Evolutionary conservation across 305 asterid genomes (phyloP).

Genomic region (Solanum chacoense): DNA sequence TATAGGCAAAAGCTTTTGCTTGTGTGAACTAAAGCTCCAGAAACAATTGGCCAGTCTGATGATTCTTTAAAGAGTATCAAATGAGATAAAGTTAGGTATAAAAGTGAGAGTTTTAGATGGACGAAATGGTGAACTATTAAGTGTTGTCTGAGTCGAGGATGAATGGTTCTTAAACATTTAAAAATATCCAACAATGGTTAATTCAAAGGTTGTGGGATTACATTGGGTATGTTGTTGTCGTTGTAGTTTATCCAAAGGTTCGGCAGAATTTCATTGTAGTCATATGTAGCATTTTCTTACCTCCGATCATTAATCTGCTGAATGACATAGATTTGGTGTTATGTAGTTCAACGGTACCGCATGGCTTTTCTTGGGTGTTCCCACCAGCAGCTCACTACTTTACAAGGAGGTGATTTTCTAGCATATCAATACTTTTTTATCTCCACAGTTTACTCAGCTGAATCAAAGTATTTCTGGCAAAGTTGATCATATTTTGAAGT

Average conservation of each 20-base stretch:
- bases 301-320: background rate
- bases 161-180: background rate
- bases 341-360: slow-evolving; percentile 88
- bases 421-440: background rate
- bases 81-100: background rate
- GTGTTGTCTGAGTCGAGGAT: background rate
- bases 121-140: background rate
- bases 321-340: background rate
- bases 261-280: background rate
- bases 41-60: background rate
- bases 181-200: background rate
- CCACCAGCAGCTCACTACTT: slow-evolving; percentile 86
- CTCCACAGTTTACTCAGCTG: background rate
- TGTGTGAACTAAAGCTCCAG: background rate
- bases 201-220: background rate
- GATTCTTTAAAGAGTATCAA: background rate
- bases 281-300: background rate
- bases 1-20: background rate
- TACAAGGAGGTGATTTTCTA: slow-evolving; percentile 71
- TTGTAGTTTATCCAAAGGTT: background rate
- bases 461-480: background rate
- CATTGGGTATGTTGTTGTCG: background rate
- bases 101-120: background rate
- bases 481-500: background rate
- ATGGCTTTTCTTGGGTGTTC: slow-evolving; percentile 98